Percentiles rank a stretch among this genome's conserved stretches.
phyloP scores from a whole-genome alignment of 257 asterid genomes.

The Primulina tabacum region DNA sequence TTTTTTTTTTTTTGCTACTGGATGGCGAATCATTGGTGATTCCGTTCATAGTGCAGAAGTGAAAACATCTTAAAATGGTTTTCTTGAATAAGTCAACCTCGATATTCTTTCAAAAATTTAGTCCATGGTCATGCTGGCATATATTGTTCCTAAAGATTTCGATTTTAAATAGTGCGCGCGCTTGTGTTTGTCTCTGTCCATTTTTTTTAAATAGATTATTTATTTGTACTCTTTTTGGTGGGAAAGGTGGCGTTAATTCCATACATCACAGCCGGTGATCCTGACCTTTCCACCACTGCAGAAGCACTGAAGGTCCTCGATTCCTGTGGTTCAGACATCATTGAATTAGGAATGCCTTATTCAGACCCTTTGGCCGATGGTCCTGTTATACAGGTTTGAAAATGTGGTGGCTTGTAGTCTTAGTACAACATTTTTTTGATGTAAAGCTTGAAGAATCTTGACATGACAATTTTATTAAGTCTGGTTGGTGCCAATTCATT shows the following conservation, averaged over 20 bases:
- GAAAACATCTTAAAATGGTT: background rate
- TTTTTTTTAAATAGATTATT: conserved; percentile 5
- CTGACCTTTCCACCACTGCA: conserved; percentile 78
- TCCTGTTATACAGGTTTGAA: conserved; percentile 81
- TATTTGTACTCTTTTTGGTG: conserved; percentile 29
- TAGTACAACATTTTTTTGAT: background rate
- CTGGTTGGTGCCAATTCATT: background rate
- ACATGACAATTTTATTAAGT: conserved; percentile 6
- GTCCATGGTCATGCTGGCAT: background rate
- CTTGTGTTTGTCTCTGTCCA: background rate
- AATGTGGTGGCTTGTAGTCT: background rate
- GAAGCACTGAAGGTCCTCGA: conserved; percentile 78
- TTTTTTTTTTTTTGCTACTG: background rate
- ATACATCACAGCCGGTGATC: conserved; percentile 89
- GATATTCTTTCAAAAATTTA: too few relatives aligned
- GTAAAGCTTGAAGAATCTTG: background rate
- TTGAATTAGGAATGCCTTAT: conserved; percentile 87
- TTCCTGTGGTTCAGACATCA: conserved; percentile 82
- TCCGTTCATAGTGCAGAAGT: background rate
- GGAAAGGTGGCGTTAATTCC: conserved; percentile 80
- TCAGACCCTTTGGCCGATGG: conserved; percentile 98
- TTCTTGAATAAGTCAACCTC: background rate
- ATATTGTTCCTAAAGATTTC: background rate
- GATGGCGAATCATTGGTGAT: background rate
- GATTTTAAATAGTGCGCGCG: background rate